These are phyloP conservation scores for Eremothecium sinecaudum DNA, from an alignment of 1,139 yeast genomes.

Conservation along the genomic window DNA sequence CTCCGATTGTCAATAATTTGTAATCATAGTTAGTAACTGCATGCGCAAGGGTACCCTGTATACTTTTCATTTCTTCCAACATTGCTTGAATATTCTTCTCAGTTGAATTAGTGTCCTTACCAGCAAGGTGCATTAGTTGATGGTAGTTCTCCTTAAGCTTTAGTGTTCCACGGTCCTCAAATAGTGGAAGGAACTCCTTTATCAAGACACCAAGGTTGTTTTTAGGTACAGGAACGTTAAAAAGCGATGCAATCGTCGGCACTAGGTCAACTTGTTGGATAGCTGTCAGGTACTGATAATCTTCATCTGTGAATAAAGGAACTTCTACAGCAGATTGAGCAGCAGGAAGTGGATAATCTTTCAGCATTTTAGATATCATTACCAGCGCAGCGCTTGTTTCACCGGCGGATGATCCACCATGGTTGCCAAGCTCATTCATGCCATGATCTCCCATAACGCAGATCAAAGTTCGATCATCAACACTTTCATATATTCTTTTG, in stretches of 20 bases:
- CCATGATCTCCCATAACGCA: constrained; percentile 92
- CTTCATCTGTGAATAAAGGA: constrained; percentile 33
- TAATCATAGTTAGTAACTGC: constrained; percentile 71
- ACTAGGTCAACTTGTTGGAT: constrained; percentile 82
- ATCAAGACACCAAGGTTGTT: constrained; percentile 75
- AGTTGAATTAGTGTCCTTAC: constrained; percentile 6
- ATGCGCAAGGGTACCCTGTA: constrained; percentile 50
- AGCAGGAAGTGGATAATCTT: constrained; percentile 20
- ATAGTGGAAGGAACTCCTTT: constrained; percentile 45
- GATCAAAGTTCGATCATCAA: constrained; percentile 52
- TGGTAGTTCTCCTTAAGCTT: constrained; percentile 49
- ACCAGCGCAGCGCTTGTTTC: constrained; percentile 83
- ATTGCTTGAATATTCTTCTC: constrained; percentile 23
- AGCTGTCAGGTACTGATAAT: constrained; percentile 43
- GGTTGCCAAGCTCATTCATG: constrained; percentile 82
- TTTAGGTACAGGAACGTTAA: constrained; percentile 76
- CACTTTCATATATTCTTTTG: constrained; percentile 40
- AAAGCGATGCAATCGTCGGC: constrained; percentile 66
- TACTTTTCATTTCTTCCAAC: constrained; percentile 36
- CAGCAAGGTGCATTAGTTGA: constrained; percentile 40
- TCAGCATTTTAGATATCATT: constrained; percentile 55
- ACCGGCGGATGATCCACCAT: constrained; percentile 88
- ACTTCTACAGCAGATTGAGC: constrained; percentile 31
- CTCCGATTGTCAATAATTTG: constrained; percentile 41
- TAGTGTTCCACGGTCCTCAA: constrained; percentile 36